Conservation (phyloP, 257 asterid genomes). For the Paraleonurus japonicus region DNA sequence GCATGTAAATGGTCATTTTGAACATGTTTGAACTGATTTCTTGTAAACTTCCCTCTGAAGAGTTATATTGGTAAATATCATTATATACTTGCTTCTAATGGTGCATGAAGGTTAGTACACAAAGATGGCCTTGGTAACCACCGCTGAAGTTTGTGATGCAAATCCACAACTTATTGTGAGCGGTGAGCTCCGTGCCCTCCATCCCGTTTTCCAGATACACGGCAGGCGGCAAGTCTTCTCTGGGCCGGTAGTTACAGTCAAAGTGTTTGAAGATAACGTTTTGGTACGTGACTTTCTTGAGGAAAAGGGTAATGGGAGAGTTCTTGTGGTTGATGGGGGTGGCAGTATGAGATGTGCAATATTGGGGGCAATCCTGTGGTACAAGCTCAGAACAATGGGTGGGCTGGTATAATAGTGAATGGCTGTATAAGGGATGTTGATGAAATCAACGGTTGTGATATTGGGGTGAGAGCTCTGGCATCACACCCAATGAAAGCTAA, state of each 20-base stretch:
- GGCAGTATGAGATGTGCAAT: constrained; percentile 55
- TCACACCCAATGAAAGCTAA: constrained; percentile 49
- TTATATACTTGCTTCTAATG: neutral
- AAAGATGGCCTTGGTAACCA: constrained; percentile 52
- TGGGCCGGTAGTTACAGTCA: constrained; percentile 49
- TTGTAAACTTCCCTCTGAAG: neutral
- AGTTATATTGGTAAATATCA: neutral
- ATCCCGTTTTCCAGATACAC: constrained; percentile 45
- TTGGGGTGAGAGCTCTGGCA: constrained; percentile 51
- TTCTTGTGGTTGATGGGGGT: constrained; percentile 55
- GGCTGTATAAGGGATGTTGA: constrained; percentile 58
- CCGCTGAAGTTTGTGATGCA: constrained; percentile 57
- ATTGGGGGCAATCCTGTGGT: constrained; percentile 54
- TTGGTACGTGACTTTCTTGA: constrained; percentile 46
- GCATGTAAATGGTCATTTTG: neutral
- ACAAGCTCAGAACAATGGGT: constrained; percentile 58
- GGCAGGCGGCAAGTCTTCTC: constrained; percentile 51
- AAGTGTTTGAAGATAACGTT: constrained; percentile 52
- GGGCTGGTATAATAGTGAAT: constrained; percentile 52
- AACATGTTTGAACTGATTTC: constrained; percentile 2
- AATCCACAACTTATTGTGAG: constrained; percentile 44
- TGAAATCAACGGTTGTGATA: constrained; percentile 55
- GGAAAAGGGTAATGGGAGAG: constrained; percentile 58
- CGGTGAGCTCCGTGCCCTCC: constrained; percentile 53
- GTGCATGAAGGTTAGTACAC: constrained; percentile 26